These are phyloP conservation scores for Triticum dicoccoides DNA, from an alignment of 176 grass and related monocot genomes.

Conservation along the genomic window DNA sequence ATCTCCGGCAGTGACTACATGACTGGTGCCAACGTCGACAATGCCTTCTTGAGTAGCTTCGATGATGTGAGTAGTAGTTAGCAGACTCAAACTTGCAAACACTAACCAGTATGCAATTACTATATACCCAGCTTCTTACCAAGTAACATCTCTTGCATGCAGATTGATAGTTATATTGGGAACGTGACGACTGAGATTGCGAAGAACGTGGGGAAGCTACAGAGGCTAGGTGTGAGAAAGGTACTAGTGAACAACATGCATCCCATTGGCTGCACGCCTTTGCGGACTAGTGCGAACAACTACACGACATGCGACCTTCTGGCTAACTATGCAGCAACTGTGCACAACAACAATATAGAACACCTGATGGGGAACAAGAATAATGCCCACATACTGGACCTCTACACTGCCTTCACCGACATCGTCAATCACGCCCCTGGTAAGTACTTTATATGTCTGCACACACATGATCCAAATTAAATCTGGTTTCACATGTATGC, in stretches of 20 bases:
- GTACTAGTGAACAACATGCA: neutral
- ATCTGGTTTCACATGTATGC: no score
- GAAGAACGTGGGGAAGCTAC: constrained; percentile 13
- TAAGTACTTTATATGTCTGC: neutral
- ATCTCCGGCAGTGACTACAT: constrained; percentile 34
- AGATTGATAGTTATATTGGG: neutral
- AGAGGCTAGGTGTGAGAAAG: constrained; percentile 14
- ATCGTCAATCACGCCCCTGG: neutral
- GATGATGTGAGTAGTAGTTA: neutral
- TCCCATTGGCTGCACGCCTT: constrained; percentile 48
- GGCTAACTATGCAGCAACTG: neutral
- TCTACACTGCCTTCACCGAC: neutral
- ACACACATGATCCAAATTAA: no score
- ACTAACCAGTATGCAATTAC: no score
- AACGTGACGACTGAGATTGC: neutral
- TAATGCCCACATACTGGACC: neutral
- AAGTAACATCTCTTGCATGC: neutral
- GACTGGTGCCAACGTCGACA: neutral
- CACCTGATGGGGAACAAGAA: neutral
- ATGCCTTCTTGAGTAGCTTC: neutral
- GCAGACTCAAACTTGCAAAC: no score
- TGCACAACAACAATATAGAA: neutral
- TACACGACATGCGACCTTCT: neutral
- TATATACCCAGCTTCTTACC: neutral
- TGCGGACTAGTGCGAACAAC: neutral